Percentiles rank a stretch among this genome's conserved stretches.
These are phyloP conservation scores for Exophiala calicioides DNA, from an alignment of 2,329 filamentous ascomycete genomes.

Conservation along the genomic window DNA sequence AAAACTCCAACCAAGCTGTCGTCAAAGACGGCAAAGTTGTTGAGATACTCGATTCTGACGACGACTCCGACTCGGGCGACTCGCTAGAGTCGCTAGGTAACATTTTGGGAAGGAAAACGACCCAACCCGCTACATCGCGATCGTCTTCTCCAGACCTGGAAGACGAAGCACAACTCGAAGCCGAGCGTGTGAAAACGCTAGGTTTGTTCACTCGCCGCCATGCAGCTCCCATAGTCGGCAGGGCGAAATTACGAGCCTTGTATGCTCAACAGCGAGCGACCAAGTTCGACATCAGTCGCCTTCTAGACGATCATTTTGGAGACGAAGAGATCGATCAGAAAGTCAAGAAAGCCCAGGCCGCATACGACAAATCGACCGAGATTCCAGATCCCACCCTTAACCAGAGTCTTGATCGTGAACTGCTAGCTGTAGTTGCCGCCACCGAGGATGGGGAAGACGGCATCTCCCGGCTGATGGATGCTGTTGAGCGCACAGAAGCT, in stretches of 20 bases:
- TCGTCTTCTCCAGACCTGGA: slow-evolving; percentile 25
- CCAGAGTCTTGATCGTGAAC: slow-evolving; percentile 38
- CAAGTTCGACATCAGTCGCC: slow-evolving; percentile 29
- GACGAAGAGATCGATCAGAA: slow-evolving; percentile 62
- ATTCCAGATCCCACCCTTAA: slow-evolving; percentile 14
- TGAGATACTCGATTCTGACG: slow-evolving; percentile 65
- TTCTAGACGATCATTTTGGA: slow-evolving; percentile 60
- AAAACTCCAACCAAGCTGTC: slow-evolving; percentile 50
- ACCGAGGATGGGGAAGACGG: slow-evolving; percentile 42
- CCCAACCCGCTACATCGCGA: slow-evolving; percentile 11
- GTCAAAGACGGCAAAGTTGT: slow-evolving; percentile 57
- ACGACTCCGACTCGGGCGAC: slow-evolving; percentile 61
- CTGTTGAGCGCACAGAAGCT: slow-evolving; percentile 63
- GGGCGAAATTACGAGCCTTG: slow-evolving; percentile 29
- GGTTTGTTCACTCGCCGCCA: slow-evolving; percentile 23
- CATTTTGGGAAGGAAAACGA: slow-evolving; percentile 41
- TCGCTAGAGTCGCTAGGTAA: slow-evolving; percentile 58
- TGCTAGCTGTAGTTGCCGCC: slow-evolving; percentile 47
- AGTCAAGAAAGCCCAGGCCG: slow-evolving; percentile 41
- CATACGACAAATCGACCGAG: slow-evolving; percentile 31
- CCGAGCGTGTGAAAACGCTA: slow-evolving; percentile 23
- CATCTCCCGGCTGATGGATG: slow-evolving; percentile 55
- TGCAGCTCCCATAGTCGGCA: slow-evolving; percentile 23
- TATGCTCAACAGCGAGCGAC: slow-evolving; percentile 23
- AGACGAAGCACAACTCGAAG: slow-evolving; percentile 25